Evolutionary conservation across 2,329 filamentous ascomycete genomes (phyloP).

Genomic region (Fonsecaea pedrosoi): DNA sequence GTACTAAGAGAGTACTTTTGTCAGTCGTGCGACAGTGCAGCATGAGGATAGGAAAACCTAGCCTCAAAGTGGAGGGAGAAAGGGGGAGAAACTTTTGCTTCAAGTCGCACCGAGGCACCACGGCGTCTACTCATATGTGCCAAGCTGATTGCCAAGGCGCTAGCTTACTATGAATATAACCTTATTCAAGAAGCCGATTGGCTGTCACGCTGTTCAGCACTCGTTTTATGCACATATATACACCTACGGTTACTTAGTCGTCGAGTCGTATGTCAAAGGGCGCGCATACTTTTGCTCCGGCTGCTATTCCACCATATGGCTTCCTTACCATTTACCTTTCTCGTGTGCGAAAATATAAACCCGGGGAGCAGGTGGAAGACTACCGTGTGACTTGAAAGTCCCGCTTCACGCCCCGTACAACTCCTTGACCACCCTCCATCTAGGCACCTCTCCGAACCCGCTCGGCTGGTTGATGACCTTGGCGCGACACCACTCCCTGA

Average conservation of each 20-base stretch:
- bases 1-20: background rate
- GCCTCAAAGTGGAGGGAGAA: too few species aligned
- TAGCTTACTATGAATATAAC: too few species aligned
- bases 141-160: too few species aligned
- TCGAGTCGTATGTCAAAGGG: background rate
- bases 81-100: too few species aligned
- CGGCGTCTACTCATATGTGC: too few species aligned
- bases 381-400: background rate
- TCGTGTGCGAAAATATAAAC: background rate
- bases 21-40: too few species aligned
- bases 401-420: background rate
- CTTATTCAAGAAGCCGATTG: background rate
- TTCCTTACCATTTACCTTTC: background rate
- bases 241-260: too few species aligned
- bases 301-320: background rate
- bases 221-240: background rate
- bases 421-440: slow-evolving; percentile 14
- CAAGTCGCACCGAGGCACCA: background rate
- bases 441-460: slow-evolving; percentile 10
- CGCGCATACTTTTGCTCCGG: background rate
- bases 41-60: too few species aligned
- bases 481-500: slow-evolving; percentile 67
- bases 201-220: background rate
- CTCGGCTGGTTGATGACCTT: slow-evolving; percentile 59
- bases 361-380: background rate